A percentile compares a stretch with the other conserved stretches of the same genome.
Evolutionary conservation across 225 moss, liverwort and hornwort genomes (phyloP).

Genomic region (Neckera pumila): DNA sequence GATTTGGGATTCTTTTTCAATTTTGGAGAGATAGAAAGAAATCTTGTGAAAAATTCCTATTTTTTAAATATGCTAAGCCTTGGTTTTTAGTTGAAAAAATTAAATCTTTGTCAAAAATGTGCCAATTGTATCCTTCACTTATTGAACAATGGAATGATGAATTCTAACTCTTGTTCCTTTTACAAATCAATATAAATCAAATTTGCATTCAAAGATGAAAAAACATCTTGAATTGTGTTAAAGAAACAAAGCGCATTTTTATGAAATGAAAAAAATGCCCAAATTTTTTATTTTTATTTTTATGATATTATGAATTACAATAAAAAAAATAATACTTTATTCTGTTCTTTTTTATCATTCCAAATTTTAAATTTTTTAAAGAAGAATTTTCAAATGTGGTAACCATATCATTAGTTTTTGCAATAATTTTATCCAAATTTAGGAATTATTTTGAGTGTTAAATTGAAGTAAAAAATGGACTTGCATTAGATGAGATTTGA

Average conservation of each 20-base stretch:
- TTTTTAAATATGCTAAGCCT: not conserved
- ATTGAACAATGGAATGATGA: fast-evolving
- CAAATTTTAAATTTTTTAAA: not conserved
- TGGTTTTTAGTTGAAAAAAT: not conserved
- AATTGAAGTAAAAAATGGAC: not conserved
- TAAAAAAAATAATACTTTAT: not conserved
- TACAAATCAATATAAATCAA: too few species aligned
- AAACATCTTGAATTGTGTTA: too few species aligned
- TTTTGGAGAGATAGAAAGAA: fast-evolving
- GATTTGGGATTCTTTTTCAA: not conserved
- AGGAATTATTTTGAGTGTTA: not conserved
- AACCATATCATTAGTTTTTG: not conserved
- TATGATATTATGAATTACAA: too few species aligned
- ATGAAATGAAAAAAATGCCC: too few species aligned
- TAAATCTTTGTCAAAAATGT: not conserved
- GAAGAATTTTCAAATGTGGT: not conserved
- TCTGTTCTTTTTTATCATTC: not conserved
- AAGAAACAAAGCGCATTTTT: too few species aligned
- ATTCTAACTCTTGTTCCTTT: too few species aligned
- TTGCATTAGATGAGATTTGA: too few species aligned
- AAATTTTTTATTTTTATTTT: too few species aligned
- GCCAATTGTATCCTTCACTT: fast-evolving
- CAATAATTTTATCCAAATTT: not conserved
- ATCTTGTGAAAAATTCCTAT: not conserved
- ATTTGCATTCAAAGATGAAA: too few species aligned